phyloP scores from a whole-genome alignment of 1,139 yeast species.

The Pichia sp. region DNA sequence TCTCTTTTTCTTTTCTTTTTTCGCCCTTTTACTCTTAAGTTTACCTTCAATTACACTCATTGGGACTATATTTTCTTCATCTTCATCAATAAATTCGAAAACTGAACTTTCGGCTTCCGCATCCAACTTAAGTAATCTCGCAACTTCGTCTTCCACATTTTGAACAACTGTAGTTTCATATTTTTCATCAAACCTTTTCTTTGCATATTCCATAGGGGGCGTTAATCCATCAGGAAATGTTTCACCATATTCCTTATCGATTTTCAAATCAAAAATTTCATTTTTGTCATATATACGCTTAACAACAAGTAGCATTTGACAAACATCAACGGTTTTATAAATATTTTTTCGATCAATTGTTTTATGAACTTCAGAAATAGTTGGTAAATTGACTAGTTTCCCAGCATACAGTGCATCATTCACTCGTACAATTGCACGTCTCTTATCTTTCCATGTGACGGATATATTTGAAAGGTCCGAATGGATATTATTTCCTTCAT shows the following conservation, averaged over 20 bases:
- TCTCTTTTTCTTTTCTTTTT: conserved; percentile 23
- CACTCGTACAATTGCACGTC: conserved; percentile 62
- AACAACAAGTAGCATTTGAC: conserved; percentile 78
- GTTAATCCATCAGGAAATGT: conserved; percentile 76
- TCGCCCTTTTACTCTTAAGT: conserved; percentile 22
- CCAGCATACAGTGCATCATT: conserved; percentile 67
- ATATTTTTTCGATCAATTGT: conserved; percentile 86
- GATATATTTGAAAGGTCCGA: conserved; percentile 61
- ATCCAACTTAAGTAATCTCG: conserved; percentile 68
- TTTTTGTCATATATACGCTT: conserved; percentile 53
- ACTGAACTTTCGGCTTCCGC: conserved; percentile 78
- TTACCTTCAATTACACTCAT: conserved; percentile 18
- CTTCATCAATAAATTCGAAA: conserved; percentile 68
- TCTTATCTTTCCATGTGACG: conserved; percentile 75
- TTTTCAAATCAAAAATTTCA: conserved; percentile 37
- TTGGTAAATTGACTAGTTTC: conserved; percentile 82
- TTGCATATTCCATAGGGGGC: conserved; percentile 61
- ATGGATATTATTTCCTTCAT: neutral
- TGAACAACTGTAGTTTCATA: conserved; percentile 46
- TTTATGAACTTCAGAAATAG: conserved; percentile 80
- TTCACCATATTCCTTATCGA: conserved; percentile 37
- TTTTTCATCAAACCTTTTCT: conserved; percentile 48
- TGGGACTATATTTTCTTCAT: conserved; percentile 17
- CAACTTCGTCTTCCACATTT: conserved; percentile 73
- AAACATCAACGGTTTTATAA: conserved; percentile 78